These are phyloP conservation scores for Schrenkiella parvula DNA, from an alignment of 345 rosid species.

Conservation along the genomic window DNA sequence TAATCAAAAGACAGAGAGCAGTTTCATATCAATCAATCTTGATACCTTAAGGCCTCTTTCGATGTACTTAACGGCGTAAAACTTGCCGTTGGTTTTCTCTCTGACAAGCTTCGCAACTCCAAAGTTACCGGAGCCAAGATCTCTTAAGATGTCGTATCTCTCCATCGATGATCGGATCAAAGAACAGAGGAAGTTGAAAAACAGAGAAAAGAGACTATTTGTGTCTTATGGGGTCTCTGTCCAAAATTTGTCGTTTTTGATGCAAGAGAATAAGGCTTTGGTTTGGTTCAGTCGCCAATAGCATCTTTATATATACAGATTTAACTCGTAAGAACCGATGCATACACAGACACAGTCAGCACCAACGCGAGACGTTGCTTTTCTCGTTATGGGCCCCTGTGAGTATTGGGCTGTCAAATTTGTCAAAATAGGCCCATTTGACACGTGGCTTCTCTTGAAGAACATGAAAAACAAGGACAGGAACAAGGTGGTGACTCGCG, in stretches of 20 bases:
- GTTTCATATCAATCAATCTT: constrained; percentile 2
- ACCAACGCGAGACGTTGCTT: constrained; percentile 4
- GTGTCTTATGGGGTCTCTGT: background rate
- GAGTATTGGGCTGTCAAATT: constrained; percentile 8
- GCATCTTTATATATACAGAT: constrained; percentile 3
- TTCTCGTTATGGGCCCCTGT: constrained; percentile 1
- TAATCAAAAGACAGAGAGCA: background rate
- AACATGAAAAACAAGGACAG: constrained; percentile 1
- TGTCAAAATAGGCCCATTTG: background rate
- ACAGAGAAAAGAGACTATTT: background rate
- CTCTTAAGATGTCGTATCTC: constrained; percentile 68
- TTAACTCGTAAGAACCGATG: background rate
- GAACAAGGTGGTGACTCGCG: constrained; percentile 1
- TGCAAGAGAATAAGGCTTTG: constrained; percentile 13
- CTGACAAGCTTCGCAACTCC: constrained; percentile 83
- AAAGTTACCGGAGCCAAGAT: constrained; percentile 89
- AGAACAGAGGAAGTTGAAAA: background rate
- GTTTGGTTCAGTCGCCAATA: background rate
- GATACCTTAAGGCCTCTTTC: constrained; percentile 79
- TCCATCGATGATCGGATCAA: constrained; percentile 48
- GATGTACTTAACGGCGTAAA: constrained; percentile 74
- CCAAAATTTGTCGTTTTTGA: constrained; percentile 7
- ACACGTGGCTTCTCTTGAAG: constrained; percentile 8
- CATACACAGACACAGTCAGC: constrained; percentile 17
- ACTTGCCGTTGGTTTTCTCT: constrained; percentile 55